These are phyloP conservation scores for Otatea glauca DNA, from an alignment of 176 grass and related monocot species.

Conservation along the genomic window DNA sequence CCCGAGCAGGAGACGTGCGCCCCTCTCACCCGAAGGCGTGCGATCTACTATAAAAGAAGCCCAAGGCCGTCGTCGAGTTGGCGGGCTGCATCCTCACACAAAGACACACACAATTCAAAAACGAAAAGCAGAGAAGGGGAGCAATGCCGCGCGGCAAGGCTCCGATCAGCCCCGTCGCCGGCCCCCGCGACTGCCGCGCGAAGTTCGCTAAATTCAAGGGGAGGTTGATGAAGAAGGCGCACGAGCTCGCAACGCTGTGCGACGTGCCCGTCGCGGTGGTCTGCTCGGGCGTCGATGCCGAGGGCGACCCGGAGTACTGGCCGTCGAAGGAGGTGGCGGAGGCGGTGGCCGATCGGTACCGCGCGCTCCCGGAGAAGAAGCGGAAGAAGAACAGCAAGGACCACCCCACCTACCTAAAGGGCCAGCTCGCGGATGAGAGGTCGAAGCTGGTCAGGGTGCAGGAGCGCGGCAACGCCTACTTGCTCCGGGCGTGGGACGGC, in stretches of 20 bases:
- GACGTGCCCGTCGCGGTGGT: conserved; percentile 28
- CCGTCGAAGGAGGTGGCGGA: not conserved
- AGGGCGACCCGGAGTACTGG: not conserved
- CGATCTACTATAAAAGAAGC: not conserved
- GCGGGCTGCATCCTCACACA: not conserved
- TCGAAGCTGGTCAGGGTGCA: conserved; percentile 26
- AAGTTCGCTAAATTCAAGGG: conserved; percentile 2
- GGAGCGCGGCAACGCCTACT: not conserved
- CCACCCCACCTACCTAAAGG: not conserved
- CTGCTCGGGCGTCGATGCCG: conserved; percentile 19
- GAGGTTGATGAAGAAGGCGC: not conserved
- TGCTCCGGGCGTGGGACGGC: not conserved
- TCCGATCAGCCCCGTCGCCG: not conserved
- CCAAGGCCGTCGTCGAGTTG: conserved; percentile 13
- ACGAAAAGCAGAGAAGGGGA: not conserved
- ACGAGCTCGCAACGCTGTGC: not conserved
- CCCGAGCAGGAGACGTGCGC: not conserved
- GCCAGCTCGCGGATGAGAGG: not conserved
- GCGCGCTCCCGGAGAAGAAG: not conserved
- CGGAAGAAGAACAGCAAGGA: not conserved
- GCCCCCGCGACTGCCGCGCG: not conserved
- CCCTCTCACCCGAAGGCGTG: not conserved
- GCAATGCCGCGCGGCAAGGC: not conserved
- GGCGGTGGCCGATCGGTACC: conserved; percentile 2
- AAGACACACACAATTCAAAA: not conserved